Conservation (phyloP, 2,329 filamentous ascomycete genomes). For the Chrysoporthe deuterocubensis region DNA sequence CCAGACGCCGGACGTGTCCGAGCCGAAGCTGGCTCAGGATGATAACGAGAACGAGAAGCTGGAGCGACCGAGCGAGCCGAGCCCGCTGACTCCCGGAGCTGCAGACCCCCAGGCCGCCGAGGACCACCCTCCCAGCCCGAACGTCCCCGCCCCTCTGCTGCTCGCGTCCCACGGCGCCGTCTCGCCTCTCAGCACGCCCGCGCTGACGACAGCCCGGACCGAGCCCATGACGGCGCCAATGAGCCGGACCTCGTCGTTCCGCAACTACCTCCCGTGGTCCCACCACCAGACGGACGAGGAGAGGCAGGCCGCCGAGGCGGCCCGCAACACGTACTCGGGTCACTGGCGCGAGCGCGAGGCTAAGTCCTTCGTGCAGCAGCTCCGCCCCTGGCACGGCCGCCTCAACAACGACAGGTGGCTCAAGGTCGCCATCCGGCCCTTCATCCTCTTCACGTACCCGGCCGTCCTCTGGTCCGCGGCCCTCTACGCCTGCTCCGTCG, state of each 20-base stretch:
- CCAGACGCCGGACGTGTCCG: not conserved
- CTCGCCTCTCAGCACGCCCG: slow-evolving; percentile 7
- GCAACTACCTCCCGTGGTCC: slow-evolving; percentile 23
- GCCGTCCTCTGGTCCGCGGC: slow-evolving; percentile 85
- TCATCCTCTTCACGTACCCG: slow-evolving; percentile 86
- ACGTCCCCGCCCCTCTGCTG: not conserved
- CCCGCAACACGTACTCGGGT: slow-evolving; percentile 66
- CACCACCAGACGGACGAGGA: slow-evolving; percentile 45
- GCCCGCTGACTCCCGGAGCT: not conserved
- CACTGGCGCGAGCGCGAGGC: slow-evolving; percentile 68
- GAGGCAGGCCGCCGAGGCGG: slow-evolving; percentile 43
- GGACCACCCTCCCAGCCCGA: not conserved
- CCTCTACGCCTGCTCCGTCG: slow-evolving; percentile 85
- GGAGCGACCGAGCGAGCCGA: slow-evolving; percentile 4
- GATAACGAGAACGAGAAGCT: slow-evolving; percentile 7
- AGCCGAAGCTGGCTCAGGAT: not conserved
- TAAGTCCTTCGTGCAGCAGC: slow-evolving; percentile 73
- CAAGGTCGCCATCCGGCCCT: slow-evolving; percentile 76
- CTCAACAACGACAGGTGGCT: slow-evolving; percentile 80
- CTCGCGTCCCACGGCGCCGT: not conserved
- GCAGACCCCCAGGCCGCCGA: not conserved
- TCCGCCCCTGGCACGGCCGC: slow-evolving; percentile 78
- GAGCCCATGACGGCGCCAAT: slow-evolving; percentile 14
- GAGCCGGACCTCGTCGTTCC: slow-evolving; percentile 23
- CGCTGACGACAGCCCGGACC: slow-evolving; percentile 8